Evolutionary conservation across 2,329 filamentous ascomycete species (phyloP), one percentile per base, ranked within the genome.

Genomic region (Thermomyces lanuginosus): DNA sequence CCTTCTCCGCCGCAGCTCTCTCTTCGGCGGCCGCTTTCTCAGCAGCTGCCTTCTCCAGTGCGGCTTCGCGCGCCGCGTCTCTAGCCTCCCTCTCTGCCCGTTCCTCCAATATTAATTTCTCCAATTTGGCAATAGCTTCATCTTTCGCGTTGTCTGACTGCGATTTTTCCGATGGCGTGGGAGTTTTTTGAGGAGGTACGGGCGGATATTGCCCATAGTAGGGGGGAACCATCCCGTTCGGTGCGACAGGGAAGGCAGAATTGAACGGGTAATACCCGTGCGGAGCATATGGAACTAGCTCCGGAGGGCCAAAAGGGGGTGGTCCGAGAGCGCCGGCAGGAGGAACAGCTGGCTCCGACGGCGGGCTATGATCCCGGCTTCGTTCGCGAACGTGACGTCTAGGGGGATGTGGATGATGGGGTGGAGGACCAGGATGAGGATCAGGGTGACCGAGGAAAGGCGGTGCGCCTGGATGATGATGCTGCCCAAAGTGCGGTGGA

Each of bases 81-180:
- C 50, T 45, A 16, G 45, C 47, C 32, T 57, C 54, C 17, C 53
- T 48, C 11, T 58, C 55, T 7, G 36, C 44, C 24, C 52, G 49
- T 31, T 61, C 54, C 9, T 61, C 56, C 27, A 58, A 29, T 22
- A 65, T 60, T 31, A 79, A 49, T 38, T 76, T 64, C 35, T 68
- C 62, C 34, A 74, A 64, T 30, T 75, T 62, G n/a, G 58, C 58
- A 35, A 75, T 70, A 30, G 76, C 60, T 33, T 65, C 61, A 23
- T 60, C 56, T 32, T 61, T 59, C 4, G 51, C 66, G 2, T 65
- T 60, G 28, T 76, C 66, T 16, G 44, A 32, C 20, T 40, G 36
- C 8, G 31, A 44, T 24, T 38, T 34, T 29, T 48, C 41, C n/a
- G 40, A 38, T 22, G 53, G 47, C 12, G 32, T 24, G 13, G 21